Evolutionary conservation across 2,329 filamentous ascomycete species (phyloP), one percentile per base, ranked within the genome.

Genomic region (Talaromyces sp.): DNA sequence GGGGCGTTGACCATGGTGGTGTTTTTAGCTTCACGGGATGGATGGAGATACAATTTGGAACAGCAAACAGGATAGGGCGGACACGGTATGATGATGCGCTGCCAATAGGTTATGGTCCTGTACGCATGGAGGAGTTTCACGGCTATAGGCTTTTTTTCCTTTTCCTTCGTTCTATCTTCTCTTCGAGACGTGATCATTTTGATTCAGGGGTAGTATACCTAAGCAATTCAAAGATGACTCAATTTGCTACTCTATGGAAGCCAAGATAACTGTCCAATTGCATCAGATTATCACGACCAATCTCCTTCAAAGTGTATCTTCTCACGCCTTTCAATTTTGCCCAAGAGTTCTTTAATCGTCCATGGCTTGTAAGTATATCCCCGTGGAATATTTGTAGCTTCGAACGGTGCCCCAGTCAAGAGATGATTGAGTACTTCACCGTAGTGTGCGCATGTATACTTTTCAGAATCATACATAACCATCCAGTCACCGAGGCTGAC

Each of bases 281-380:
- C 24, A 48, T 1, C 24, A 27, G 14, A 7, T 13, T 5, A 56
- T 62, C 37, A 56, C 37, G 60, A 63, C 60, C 60, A 63, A 57
- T 63, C 61, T 31, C 61, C 61, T 1, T 58, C 61, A 48, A 58
- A 63, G 11, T 31, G 19, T 31, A 63, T 31, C 52, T 63, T 58
- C 11, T 48, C 61, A 1, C 50, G 52, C 47, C 61, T 63, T 11
- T 63, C 39, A 63, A 48, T 19, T 39, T 58, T 63, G 1, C 10
- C 52, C 10, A 63, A n/a, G 8, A 63, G 37, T 39, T 39, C 39
- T 22, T 48, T 63, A 41, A 63, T 58, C 11, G 61, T 63, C 61
- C 61, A 58, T 39, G 50, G 61, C 41, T 58, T 48, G 50, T 63
- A 63, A 24, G 61, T 58, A 24, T 63, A 63, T 63, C 52, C 61